Evolutionary conservation across 768 basidiomycete species (phyloP).

Genomic region (Terana coerulea): DNA sequence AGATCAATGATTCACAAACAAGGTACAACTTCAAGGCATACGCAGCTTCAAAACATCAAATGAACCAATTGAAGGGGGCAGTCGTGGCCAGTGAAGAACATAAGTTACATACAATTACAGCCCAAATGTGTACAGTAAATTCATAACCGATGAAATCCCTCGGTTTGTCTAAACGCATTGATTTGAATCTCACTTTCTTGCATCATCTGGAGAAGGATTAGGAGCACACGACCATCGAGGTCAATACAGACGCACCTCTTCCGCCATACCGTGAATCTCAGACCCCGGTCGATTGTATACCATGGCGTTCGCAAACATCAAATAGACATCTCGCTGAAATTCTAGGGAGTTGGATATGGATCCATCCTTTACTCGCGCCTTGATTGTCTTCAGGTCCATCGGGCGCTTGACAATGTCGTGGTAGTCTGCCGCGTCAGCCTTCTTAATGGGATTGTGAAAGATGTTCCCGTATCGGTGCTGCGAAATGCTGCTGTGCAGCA

Average conservation of each 20-base stretch:
- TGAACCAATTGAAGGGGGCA: no score
- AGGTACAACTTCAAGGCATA: no score
- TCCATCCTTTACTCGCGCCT: slow-evolving; percentile 80
- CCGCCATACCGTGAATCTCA: slow-evolving; percentile 86
- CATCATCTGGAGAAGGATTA: slow-evolving; percentile 57
- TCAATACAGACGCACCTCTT: slow-evolving; percentile 59
- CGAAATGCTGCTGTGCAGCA: slow-evolving; percentile 79
- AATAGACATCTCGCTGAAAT: slow-evolving; percentile 83
- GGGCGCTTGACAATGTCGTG: slow-evolving; percentile 90
- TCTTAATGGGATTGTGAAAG: slow-evolving; percentile 87
- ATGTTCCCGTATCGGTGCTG: slow-evolving; percentile 86
- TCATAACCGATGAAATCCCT: slow-evolving; percentile 42
- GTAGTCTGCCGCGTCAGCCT: slow-evolving; percentile 87
- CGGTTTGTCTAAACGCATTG: slow-evolving; percentile 69
- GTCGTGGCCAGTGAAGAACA: no score
- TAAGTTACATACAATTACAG: neutral
- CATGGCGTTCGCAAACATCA: slow-evolving; percentile 97
- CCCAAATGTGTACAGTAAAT: neutral
- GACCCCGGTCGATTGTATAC: slow-evolving; percentile 91
- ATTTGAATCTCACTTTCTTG: slow-evolving; percentile 65
- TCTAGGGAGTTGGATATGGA: slow-evolving; percentile 77
- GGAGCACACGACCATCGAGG: neutral
- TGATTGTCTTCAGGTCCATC: slow-evolving; percentile 94
- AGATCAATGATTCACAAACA: neutral
- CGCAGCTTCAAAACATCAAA: no score